A percentile compares a stretch with the other conserved stretches of the same genome.
Evolutionary conservation across 164 flowering plant species (phyloP).

Genomic region (Liriodendron chinense): DNA sequence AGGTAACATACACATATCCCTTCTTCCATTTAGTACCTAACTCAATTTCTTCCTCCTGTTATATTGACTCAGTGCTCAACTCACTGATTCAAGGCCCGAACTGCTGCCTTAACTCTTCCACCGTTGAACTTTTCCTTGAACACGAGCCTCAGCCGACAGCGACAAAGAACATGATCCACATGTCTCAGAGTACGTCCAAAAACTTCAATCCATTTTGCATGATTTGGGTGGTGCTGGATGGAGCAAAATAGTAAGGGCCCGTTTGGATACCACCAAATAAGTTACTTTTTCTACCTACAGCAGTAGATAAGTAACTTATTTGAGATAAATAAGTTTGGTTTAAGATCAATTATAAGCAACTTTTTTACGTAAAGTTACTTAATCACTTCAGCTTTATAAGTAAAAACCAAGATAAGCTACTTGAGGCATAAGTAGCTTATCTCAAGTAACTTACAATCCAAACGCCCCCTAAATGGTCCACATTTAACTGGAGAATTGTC

Average conservation of each 20-base stretch:
- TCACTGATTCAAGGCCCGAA: conserved; percentile 48
- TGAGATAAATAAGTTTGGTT: too few relatives aligned
- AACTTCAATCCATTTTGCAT: background rate
- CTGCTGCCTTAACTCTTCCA: conserved; percentile 72
- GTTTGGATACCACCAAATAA: too few relatives aligned
- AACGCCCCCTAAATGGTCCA: too few relatives aligned
- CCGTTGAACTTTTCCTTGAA: conserved; percentile 36
- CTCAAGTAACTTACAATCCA: too few relatives aligned
- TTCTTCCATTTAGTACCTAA: background rate
- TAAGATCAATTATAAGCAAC: too few relatives aligned
- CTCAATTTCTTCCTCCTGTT: background rate
- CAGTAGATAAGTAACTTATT: too few relatives aligned
- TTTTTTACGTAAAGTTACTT: too few relatives aligned
- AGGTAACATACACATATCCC: conserved; percentile 32
- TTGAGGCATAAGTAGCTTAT: too few relatives aligned
- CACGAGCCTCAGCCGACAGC: conserved; percentile 72
- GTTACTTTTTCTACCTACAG: too few relatives aligned
- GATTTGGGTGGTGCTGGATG: background rate
- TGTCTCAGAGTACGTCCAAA: conserved; percentile 68
- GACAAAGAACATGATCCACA: conserved; percentile 74
- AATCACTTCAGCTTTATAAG: too few relatives aligned
- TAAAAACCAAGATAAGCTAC: too few relatives aligned
- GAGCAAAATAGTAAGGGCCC: too few relatives aligned
- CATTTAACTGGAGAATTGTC: background rate
- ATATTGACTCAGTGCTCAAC: background rate